Percentiles rank a stretch among this genome's conserved stretches.
phyloP scores from a whole-genome alignment of 495 filamentous ascomycete species.

The Clohesyomyces aquaticus region DNA sequence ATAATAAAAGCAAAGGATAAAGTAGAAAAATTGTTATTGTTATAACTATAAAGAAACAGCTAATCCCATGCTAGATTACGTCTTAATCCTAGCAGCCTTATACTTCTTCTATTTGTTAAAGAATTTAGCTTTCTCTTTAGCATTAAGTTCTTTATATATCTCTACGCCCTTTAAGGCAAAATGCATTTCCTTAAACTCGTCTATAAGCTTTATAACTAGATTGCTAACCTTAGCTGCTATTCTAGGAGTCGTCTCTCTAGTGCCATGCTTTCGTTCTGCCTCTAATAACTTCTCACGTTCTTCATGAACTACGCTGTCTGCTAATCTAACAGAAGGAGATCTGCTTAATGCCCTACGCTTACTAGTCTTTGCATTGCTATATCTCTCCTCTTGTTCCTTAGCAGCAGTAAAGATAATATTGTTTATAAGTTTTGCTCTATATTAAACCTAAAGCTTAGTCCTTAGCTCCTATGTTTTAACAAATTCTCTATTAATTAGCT shows the following conservation, averaged over 20 bases:
- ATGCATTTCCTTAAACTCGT: slow-evolving; percentile 4
- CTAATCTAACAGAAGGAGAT: slow-evolving; percentile 6
- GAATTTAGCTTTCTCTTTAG: slow-evolving; percentile 11
- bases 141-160: slow-evolving; percentile 2
- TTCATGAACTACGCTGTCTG: not conserved
- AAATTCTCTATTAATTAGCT: slow-evolving; percentile 5
- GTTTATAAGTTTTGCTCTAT: slow-evolving; percentile 6
- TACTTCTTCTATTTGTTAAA: slow-evolving; percentile 1
- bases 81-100: slow-evolving; percentile 7
- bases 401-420: slow-evolving; percentile 10
- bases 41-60: slow-evolving; percentile 8
- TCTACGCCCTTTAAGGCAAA: slow-evolving; percentile 6
- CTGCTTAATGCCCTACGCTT: slow-evolving; percentile 9
- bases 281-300: slow-evolving; percentile 4
- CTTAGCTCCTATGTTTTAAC: slow-evolving; percentile 10
- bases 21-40: slow-evolving; percentile 7
- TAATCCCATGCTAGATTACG: slow-evolving; percentile 4
- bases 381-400: slow-evolving; percentile 10
- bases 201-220: slow-evolving; percentile 4
- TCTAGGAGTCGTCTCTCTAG: slow-evolving; percentile 7
- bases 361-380: slow-evolving; percentile 6
- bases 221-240: slow-evolving; percentile 4
- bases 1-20: slow-evolving; percentile 6
- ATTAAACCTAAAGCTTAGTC: slow-evolving; percentile 11
- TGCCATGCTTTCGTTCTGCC: not conserved